Evolutionary conservation across 345 rosid species (phyloP), one percentile per base, ranked within the genome.

Genomic region (Cardamine occulta): DNA sequence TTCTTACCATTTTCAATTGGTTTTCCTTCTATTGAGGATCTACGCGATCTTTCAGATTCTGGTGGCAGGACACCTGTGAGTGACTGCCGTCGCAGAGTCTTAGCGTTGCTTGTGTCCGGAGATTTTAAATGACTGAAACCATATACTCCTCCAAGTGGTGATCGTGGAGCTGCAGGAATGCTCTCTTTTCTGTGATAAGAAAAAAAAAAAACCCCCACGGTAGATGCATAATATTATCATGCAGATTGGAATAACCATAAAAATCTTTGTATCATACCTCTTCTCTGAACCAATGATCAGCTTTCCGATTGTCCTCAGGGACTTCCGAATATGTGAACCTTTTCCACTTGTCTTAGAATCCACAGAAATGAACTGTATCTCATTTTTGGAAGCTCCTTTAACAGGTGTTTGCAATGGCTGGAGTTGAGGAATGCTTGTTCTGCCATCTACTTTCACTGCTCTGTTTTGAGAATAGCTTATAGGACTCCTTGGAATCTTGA

Each of bases 11-110:
- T 64, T 44, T 89, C 87, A 48, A 67, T 26, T 39, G 91, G 79
- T 59, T 88, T 89, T 72, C 91, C 95, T 39, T 89, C 98, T 10
- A 88, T 86, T 60, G 98, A 94, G 75, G 98, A 86, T 72, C 93
- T 84, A 12, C 90, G 87, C 2, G 95, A 86, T 73, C 80, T 76
- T 28, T 84, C 85, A 14, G 76, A 57, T 18, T 80, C 86, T 10
- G 85, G 74, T 70, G 82, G 61, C 63, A 74, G 70, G 40, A 75
- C 77, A 62, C 93, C 89, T 1, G 94, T 92, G 37, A 95, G 88
- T 54, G 99, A 92, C 58, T 86, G 94, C 80, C 98, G 82, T 64
- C 97, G 84, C 26, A 61, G 31, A 56, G 87, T 74, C 82, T 86
- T 87, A 61, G 78, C 81, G 76, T 84, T 84, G 26, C 82, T 78